Evolutionary conservation across 1,284 basidiomycete genomes (phyloP).

Genomic region (Moesziomyces antarcticus): DNA sequence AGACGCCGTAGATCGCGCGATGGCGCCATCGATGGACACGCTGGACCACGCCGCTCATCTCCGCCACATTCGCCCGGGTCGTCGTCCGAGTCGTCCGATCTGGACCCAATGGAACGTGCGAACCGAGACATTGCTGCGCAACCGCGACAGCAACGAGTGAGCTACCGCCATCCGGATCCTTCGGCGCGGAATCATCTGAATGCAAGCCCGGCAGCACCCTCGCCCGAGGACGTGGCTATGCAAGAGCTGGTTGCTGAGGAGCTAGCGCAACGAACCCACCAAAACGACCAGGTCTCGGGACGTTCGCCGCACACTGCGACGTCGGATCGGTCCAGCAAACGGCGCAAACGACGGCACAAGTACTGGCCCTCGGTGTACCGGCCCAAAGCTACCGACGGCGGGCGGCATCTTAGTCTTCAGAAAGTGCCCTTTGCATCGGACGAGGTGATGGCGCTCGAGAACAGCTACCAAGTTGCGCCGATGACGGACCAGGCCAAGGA

Average conservation of each 20-base stretch:
- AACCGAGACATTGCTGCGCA: slow-evolving; percentile 6
- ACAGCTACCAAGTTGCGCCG: slow-evolving; percentile 2
- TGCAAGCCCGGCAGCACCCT: background rate
- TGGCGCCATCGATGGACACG: background rate
- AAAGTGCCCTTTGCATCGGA: slow-evolving; percentile 1
- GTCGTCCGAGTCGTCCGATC: slow-evolving; percentile 5
- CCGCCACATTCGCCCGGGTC: background rate
- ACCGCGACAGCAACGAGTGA: slow-evolving; percentile 1
- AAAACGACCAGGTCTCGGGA: too few species aligned
- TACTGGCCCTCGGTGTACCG: slow-evolving; percentile 6
- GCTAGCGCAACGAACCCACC: background rate
- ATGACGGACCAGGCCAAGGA: slow-evolving; percentile 5
- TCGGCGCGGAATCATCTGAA: background rate
- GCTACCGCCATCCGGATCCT: slow-evolving; percentile 1
- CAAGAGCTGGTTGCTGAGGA: background rate
- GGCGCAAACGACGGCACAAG: slow-evolving; percentile 4
- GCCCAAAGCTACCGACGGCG: slow-evolving; percentile 7
- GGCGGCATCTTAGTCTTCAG: slow-evolving; percentile 1
- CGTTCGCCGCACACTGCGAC: background rate
- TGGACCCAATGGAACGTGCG: slow-evolving; percentile 6
- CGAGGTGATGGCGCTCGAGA: slow-evolving; percentile 1
- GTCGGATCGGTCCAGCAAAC: slow-evolving; percentile 2
- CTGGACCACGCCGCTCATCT: background rate
- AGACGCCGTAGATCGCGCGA: background rate
- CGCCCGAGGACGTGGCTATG: slow-evolving; percentile 4